Percentiles rank a stretch among this genome's conserved stretches.
phyloP scores from a whole-genome alignment of 257 asterid species.

The Lycium barbarum region DNA sequence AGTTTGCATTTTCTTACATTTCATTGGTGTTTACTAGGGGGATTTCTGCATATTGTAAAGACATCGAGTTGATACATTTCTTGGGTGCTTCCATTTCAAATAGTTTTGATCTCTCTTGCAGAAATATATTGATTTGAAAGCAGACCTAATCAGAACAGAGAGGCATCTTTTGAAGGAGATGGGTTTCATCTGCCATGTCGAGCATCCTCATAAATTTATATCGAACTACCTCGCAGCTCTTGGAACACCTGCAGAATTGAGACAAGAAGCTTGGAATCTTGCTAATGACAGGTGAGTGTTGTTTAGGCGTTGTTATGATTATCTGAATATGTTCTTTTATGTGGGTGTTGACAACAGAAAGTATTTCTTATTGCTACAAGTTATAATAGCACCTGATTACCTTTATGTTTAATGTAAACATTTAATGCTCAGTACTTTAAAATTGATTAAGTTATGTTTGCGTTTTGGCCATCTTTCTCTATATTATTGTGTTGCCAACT shows the following conservation, averaged over 20 bases:
- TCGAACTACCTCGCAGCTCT: slow-evolving; percentile 89
- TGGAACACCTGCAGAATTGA: slow-evolving; percentile 75
- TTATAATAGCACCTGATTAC: background rate
- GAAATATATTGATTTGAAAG: slow-evolving; percentile 82
- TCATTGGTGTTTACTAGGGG: slow-evolving; percentile 8
- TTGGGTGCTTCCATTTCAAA: background rate
- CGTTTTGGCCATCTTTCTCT: background rate
- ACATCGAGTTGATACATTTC: slow-evolving; percentile 13
- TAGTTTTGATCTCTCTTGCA: slow-evolving; percentile 38
- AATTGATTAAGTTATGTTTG: background rate
- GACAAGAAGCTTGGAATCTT: slow-evolving; percentile 99
- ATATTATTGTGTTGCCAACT: background rate
- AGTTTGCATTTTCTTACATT: background rate
- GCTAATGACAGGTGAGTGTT: slow-evolving; percentile 84
- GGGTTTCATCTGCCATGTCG: slow-evolving; percentile 98
- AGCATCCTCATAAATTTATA: slow-evolving; percentile 97
- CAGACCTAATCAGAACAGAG: slow-evolving; percentile 79
- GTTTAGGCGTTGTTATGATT: background rate
- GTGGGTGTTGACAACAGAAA: background rate
- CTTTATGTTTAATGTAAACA: background rate
- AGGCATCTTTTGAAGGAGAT: slow-evolving; percentile 95
- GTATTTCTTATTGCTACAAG: background rate
- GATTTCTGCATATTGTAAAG: background rate
- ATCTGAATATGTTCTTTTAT: background rate
- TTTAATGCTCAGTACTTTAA: background rate